These are phyloP conservation scores for Aurantiochytrium sp. DNA, from an alignment of 108 stramenopile species.

Conservation along the genomic window DNA sequence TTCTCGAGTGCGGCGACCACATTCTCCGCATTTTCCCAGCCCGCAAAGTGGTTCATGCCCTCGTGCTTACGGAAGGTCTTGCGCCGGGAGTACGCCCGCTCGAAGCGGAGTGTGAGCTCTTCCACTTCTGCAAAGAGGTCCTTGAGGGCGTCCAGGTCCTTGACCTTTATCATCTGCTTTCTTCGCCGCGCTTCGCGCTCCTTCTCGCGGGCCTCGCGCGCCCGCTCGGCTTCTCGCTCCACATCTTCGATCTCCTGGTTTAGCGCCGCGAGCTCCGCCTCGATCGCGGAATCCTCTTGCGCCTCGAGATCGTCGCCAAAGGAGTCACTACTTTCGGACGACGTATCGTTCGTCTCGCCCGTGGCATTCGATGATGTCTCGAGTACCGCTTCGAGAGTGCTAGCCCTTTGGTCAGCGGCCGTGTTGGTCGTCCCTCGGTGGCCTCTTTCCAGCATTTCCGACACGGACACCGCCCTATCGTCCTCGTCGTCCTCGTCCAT, in stretches of 20 bases:
- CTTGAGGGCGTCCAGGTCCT: constrained; percentile 50
- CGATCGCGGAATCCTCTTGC: not conserved
- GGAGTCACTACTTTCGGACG: not conserved
- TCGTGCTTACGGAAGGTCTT: not conserved
- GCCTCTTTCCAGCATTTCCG: not conserved
- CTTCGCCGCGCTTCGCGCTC: not conserved
- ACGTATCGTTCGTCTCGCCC: no score
- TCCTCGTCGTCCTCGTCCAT: not conserved
- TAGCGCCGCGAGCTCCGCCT: not conserved
- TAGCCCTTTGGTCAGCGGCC: not conserved
- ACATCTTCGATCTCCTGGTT: not conserved
- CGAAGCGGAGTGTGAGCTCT: not conserved
- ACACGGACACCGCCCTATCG: not conserved
- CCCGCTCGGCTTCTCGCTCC: not conserved
- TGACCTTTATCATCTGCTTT: not conserved
- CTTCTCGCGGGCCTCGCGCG: not conserved
- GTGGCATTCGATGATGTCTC: no score
- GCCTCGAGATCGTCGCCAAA: not conserved
- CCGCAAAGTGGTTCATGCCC: not conserved
- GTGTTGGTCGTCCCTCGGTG: not conserved
- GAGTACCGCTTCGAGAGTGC: no score
- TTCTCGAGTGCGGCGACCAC: no score
- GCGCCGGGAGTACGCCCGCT: not conserved
- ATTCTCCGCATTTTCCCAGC: not conserved
- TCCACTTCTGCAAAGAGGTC: constrained; percentile 43